Evolutionary conservation across 176 grass and related monocot genomes (phyloP).

Genomic region (Eleusine indica): DNA sequence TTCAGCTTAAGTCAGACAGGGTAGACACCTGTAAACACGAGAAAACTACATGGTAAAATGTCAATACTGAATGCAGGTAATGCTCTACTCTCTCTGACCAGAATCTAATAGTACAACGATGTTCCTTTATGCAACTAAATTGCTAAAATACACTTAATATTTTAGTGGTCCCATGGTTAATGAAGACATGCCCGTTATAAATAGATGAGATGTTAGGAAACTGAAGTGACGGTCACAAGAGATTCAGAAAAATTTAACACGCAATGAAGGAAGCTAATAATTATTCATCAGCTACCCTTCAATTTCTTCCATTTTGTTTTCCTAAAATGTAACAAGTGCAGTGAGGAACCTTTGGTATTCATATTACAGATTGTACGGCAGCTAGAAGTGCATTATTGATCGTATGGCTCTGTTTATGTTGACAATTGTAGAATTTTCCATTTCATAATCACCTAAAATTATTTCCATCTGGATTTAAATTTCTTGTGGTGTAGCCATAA

Average conservation of each 20-base stretch:
- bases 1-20: background rate
- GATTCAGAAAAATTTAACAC: background rate
- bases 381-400: background rate
- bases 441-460: background rate
- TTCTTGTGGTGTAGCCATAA: background rate
- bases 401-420: background rate
- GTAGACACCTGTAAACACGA: background rate
- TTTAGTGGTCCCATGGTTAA: slow-evolving; percentile 11
- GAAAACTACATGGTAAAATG: background rate
- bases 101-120: background rate
- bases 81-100: background rate
- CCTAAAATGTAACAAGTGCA: background rate
- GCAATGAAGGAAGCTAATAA: background rate
- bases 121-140: background rate
- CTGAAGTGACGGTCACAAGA: background rate
- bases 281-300: background rate
- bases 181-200: background rate
- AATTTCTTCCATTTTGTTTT: no score
- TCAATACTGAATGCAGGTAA: background rate
- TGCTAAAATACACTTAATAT: background rate
- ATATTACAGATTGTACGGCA: background rate
- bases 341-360: background rate
- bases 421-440: background rate
- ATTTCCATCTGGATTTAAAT: background rate
- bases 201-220: background rate